Conservation (phyloP, 192 early-diverging fungal species). For the Linnemannia elongata region DNA sequence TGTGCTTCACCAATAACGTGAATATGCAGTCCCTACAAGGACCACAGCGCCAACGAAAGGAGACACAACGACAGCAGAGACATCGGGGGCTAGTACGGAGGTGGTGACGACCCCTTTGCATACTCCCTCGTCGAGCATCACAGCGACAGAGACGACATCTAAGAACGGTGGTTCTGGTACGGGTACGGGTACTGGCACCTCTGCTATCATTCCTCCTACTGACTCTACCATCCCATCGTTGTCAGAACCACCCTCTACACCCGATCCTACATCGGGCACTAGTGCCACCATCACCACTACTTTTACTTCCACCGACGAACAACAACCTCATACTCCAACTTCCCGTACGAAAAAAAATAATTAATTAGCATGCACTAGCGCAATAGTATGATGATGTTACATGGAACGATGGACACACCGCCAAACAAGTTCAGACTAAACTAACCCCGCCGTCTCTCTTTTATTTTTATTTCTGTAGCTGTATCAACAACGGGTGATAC, state of each 20-base stretch:
- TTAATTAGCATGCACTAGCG: not conserved
- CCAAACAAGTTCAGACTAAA: not conserved
- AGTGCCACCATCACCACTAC: not conserved
- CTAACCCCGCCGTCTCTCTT: not conserved
- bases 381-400: not conserved
- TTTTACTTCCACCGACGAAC: not conserved
- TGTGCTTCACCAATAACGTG: constrained; percentile 1
- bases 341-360: not conserved
- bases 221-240: not conserved
- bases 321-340: not conserved
- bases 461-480: not conserved
- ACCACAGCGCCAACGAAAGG: not conserved
- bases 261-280: not conserved
- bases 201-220: not conserved
- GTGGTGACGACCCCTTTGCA: not conserved
- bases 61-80: not conserved
- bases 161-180: not conserved
- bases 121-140: not conserved
- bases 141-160: not conserved
- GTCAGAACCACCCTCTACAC: constrained; percentile 4
- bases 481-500: not conserved
- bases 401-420: not conserved
- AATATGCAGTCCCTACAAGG: not conserved
- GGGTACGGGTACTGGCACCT: not conserved
- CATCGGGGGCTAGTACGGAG: not conserved